Conservation (phyloP, 345 rosid genomes). For the Brassica nigra region DNA sequence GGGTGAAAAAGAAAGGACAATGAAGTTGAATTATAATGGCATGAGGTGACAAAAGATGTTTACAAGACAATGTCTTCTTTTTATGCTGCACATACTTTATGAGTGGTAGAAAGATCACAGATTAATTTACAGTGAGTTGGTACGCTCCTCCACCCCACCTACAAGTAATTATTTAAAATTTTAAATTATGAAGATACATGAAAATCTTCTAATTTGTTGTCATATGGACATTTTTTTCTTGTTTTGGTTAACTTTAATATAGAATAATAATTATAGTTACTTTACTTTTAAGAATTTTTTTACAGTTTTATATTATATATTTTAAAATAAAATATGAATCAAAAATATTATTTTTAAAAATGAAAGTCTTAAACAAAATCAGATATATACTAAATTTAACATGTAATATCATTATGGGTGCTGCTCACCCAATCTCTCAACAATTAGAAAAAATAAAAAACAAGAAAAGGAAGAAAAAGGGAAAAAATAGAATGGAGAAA, state of each 20-base stretch:
- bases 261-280: too few species aligned
- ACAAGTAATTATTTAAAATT: neutral
- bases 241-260: neutral
- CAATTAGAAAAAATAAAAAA: too few species aligned
- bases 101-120: neutral
- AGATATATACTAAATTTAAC: neutral
- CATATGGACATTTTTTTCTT: neutral
- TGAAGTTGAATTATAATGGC: neutral
- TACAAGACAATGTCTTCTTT: neutral
- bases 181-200: neutral
- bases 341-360: too few species aligned
- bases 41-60: neutral
- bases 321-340: too few species aligned
- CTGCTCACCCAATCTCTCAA: too few species aligned
- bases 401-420: neutral
- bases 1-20: neutral
- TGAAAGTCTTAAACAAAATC: neutral
- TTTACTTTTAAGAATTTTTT: too few species aligned
- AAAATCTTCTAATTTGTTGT: neutral
- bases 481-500: too few species aligned
- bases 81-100: neutral
- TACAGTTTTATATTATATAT: too few species aligned
- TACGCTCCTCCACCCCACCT: neutral
- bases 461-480: too few species aligned
- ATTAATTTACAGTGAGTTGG: slow-evolving; percentile 11